Conservation (phyloP, 139 green algal genomes). For the Picocystis salinarum region DNA sequence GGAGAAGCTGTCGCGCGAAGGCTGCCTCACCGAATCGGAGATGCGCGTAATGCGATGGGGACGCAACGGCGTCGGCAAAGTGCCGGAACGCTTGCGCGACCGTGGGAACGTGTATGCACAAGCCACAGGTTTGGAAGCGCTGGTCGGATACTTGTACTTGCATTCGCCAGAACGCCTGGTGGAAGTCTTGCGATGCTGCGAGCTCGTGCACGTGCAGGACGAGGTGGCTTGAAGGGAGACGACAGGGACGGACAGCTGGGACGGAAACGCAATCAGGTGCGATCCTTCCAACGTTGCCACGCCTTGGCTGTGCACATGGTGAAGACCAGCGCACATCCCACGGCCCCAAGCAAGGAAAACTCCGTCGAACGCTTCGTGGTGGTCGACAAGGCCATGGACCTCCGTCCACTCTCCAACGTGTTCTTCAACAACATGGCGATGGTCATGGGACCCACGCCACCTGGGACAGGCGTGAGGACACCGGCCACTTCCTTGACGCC, state of each 20-base stretch:
- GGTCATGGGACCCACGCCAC: conserved; percentile 93
- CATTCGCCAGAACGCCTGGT: too few species aligned
- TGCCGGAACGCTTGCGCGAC: not conserved
- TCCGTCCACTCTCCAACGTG: conserved; percentile 34
- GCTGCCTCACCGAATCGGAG: not conserved
- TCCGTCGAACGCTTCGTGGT: too few species aligned
- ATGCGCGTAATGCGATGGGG: not conserved
- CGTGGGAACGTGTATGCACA: not conserved
- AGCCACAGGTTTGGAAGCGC: not conserved
- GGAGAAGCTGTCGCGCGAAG: not conserved
- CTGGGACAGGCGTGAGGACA: conserved; percentile 81
- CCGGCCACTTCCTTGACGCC: conserved; percentile 28
- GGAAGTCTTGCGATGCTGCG: too few species aligned
- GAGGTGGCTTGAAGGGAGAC: too few species aligned
- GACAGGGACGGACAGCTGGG: too few species aligned
- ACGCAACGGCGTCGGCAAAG: not conserved
- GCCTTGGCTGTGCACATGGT: too few species aligned
- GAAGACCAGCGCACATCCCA: too few species aligned
- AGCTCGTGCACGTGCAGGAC: too few species aligned
- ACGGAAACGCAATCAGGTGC: too few species aligned
- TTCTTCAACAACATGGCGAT: conserved; percentile 88
- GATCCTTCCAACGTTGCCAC: too few species aligned
- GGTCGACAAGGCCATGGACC: too few species aligned
- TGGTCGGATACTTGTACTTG: not conserved
- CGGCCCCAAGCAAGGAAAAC: too few species aligned